Conservation (phyloP, 352 stramenopile species). For the Pythium periplocum region DNA sequence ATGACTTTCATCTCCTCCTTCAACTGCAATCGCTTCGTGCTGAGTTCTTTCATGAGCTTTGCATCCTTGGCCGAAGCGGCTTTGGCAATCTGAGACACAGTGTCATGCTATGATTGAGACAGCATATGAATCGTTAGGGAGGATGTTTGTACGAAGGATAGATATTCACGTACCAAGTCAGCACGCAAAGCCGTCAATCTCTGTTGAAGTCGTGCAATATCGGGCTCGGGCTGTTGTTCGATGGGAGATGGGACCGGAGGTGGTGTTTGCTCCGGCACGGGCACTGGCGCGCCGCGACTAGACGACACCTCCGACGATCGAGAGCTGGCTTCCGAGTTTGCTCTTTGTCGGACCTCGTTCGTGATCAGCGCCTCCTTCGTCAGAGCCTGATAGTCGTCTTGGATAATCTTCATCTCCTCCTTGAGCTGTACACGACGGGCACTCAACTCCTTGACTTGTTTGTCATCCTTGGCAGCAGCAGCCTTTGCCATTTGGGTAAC, state of each 20-base stretch:
- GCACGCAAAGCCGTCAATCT: conserved; percentile 7
- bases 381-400: conserved; percentile 36
- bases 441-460: conserved; percentile 39
- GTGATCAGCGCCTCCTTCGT: conserved; percentile 19
- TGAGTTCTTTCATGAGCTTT: conserved; percentile 36
- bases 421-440: conserved; percentile 58
- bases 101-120: conserved; percentile 43
- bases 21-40: conserved; percentile 45
- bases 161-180: conserved; percentile 11
- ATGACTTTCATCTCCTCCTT: conserved; percentile 74
- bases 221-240: background rate
- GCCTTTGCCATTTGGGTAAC: conserved; percentile 59
- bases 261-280: too few relatives aligned
- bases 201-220: conserved; percentile 7
- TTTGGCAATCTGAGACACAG: conserved; percentile 51
- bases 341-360: too few relatives aligned
- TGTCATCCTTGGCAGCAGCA: conserved; percentile 45
- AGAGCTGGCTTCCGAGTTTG: too few relatives aligned
- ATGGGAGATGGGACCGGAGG: conserved; percentile 9
- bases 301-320: too few relatives aligned
- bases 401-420: conserved; percentile 64
- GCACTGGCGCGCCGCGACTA: too few relatives aligned
- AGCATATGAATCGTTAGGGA: background rate
- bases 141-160: too few relatives aligned
- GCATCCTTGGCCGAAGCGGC: conserved; percentile 52